A percentile compares a stretch with the other conserved stretches of the same genome.
Conservation (phyloP, 192 early-diverging fungal genomes). For the Chytriomyces confervae region DNA sequence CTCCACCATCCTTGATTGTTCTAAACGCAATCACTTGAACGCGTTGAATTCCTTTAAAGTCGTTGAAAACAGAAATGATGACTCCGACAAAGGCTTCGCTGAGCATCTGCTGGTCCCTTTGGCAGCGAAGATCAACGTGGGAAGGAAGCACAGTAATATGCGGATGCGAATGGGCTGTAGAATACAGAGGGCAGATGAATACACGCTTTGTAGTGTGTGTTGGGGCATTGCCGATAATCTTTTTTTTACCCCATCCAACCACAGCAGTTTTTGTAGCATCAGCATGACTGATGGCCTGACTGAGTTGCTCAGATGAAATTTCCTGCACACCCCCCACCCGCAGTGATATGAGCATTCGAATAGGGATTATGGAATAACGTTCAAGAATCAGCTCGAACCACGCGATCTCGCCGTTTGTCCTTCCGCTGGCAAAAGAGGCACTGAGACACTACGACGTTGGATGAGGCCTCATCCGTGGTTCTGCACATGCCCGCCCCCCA, state of each 20-base stretch:
- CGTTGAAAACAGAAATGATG: constrained; percentile 52
- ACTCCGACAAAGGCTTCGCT: constrained; percentile 51
- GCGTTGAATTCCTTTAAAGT: constrained; percentile 34
- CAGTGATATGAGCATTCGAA: neutral
- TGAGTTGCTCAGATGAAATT: constrained; percentile 48
- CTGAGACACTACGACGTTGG: constrained; percentile 26
- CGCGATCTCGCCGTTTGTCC: constrained; percentile 57
- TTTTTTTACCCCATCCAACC: constrained; percentile 49
- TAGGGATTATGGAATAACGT: neutral
- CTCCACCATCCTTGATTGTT: constrained; percentile 24
- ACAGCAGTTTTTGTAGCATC: constrained; percentile 38
- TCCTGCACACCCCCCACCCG: constrained; percentile 1
- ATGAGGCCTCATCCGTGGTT: neutral
- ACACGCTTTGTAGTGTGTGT: neutral
- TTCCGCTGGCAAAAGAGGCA: constrained; percentile 49
- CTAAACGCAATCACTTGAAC: constrained; percentile 48
- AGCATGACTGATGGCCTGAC: constrained; percentile 44
- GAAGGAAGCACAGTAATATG: constrained; percentile 55
- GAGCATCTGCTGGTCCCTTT: constrained; percentile 49
- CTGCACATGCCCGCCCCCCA: neutral
- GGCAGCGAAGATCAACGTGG: constrained; percentile 53
- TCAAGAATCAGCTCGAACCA: constrained; percentile 20
- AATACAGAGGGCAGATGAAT: neutral
- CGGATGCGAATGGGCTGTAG: constrained; percentile 51
- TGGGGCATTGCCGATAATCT: neutral